phyloP scores from a whole-genome alignment of 176 grass and related monocot species.

The Phoenix roebelenii region DNA sequence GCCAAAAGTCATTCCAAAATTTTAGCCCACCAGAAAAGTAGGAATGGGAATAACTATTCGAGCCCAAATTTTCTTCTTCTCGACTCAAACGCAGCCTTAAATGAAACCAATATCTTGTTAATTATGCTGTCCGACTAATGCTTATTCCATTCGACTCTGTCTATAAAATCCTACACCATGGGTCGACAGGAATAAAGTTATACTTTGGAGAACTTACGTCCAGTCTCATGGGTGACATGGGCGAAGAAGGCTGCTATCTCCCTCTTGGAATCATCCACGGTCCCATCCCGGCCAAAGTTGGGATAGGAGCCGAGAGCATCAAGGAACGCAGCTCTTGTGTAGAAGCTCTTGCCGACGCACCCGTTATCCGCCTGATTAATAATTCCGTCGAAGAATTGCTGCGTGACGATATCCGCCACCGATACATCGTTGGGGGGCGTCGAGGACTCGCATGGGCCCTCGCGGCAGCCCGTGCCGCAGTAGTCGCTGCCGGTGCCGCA shows the following conservation, averaged over 20 bases:
- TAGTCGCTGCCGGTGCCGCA: constrained; percentile 29
- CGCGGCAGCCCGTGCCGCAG: constrained; percentile 43
- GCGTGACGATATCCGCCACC: constrained; percentile 26
- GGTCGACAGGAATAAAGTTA: background rate
- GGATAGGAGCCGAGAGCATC: constrained; percentile 29
- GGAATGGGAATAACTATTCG: too few species aligned
- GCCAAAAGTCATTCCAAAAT: too few species aligned
- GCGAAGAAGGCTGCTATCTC: constrained; percentile 87
- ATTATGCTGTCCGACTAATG: too few species aligned
- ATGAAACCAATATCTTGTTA: too few species aligned
- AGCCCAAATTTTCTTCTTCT: too few species aligned
- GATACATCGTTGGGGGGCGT: constrained; percentile 27
- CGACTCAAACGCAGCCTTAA: too few species aligned
- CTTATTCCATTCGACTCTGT: background rate
- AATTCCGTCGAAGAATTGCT: constrained; percentile 43
- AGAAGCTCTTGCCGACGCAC: constrained; percentile 49
- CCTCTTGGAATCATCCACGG: constrained; percentile 59
- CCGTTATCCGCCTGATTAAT: constrained; percentile 32
- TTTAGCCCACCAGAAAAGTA: too few species aligned
- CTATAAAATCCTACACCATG: background rate
- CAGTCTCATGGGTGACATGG: constrained; percentile 70
- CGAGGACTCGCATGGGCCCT: constrained; percentile 29
- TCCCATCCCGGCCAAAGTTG: constrained; percentile 40
- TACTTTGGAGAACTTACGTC: constrained; percentile 30
- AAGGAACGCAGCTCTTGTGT: constrained; percentile 74